Base-by-base conservation (phyloP, 1,139 yeast genomes). In the Kodamaea ohmeri region DNA sequence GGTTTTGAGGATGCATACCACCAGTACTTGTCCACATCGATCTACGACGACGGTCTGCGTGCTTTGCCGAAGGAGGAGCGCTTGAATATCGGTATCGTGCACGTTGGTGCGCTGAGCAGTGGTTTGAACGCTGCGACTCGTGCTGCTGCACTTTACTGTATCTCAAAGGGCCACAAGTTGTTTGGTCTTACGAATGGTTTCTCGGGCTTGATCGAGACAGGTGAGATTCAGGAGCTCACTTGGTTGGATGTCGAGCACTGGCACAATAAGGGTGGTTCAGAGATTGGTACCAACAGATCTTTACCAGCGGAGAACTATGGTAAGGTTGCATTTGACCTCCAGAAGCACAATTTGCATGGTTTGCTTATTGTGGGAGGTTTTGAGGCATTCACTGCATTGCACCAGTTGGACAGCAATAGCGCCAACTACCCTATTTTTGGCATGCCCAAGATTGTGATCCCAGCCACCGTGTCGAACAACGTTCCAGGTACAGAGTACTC, bases 401-500 rank as follows among this genome's bases (percentile, higher is more conserved):
- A 80, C 53, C 79, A 84, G 63, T 68, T 84, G 50, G 83, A 80
- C 49, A 70, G 65, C 47, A 79, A 84, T 31, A 73, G 89, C 60
- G 46, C 63, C 1, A 69, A 72, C 52, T 84, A 82, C 60, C 94
- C 92, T 28, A 75, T 78, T 3, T 83, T 84, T 60, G 72, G 85
- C 55, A 83, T 84, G 37, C 92, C 94, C 45, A 78, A 83, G 83
- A 82, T 82, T 36, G 70, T 80, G 48, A 76, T 84, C 44, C 94
- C 94, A 20, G 83, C 92, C n/a, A 84, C 94, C 1, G 82, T 84
- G 36, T 83, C 92, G 15, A 84, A 84, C 58, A 84, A 84, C 52
- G 92, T 84, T 32, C 94, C 94, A 21, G 94, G 94, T 43, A 80
- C 90, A 3, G 90, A 83, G 57, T 83, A 83, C 56, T 83, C 92